Evolutionary conservation across 2,329 filamentous ascomycete genomes (phyloP), one percentile per base, ranked within the genome.

Genomic region (Zopfia rhizophila): DNA sequence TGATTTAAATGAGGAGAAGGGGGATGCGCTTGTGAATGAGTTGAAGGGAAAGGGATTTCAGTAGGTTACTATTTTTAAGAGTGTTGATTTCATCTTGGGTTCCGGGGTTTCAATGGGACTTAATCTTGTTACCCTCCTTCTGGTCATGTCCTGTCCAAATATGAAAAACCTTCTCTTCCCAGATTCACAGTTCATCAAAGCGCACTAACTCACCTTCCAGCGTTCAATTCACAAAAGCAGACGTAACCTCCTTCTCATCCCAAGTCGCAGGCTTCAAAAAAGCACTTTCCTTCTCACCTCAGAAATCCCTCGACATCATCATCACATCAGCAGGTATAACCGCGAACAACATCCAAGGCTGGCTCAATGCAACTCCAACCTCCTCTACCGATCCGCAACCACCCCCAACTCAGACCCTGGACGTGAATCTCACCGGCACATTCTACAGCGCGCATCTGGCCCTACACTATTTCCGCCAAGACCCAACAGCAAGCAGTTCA

Each of bases 251-350:
- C 46, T 69, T 61, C 52, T 17, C 22, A 14, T 61, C 63, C 13
- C 67, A 68, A 39, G 27, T 58, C 18, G 31, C 48, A 7, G 65
- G 60, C 37, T 70, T 72, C 58, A 65, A 68, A 38, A 41, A 55
- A 21, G 60, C 64, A 7, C 31, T 64, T 23, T 14, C 38, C 7
- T 55, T 55, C 44, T 58, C 60, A 5, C 55, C 57, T 2, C 43
- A 14, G 14, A 32, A 49, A 11, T 55, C 38, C 16, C 32, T 72
- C 21, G 63, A 72, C 46, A 53, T 69, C 24, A 61, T 69, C 7
- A 41, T 70, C 19, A 40, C 64, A 17, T 43, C 45, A 24, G 66
- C 67, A 11, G 65, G 66, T 19, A 32, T 66, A 3, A n/a, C 24
- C 13, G 42, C 24, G 5, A 32, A 4, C 27, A 23, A 19, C 4